A percentile compares a stretch with the other conserved stretches of the same genome.
Conservation (phyloP, 164 flowering plant species). For the Vitis riparia region DNA sequence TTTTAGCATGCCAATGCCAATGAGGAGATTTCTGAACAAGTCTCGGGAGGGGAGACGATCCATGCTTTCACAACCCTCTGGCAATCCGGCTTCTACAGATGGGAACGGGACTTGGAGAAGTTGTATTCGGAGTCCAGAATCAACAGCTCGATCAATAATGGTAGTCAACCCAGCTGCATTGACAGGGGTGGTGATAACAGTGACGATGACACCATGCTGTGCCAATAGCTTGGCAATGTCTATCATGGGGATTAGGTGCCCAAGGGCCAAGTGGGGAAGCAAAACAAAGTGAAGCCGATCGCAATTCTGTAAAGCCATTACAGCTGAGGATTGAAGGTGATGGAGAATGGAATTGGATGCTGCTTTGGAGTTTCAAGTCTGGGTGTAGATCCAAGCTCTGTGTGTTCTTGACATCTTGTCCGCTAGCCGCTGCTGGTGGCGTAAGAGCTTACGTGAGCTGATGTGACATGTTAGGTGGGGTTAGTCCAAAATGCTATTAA, state of each 20-base stretch:
- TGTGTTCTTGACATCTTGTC: too few species aligned
- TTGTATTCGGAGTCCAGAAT: neutral
- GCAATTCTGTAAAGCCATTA: too few species aligned
- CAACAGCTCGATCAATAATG: neutral
- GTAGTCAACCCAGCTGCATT: constrained; percentile 30
- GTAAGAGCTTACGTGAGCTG: too few species aligned
- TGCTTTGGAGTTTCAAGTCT: too few species aligned
- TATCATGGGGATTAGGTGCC: constrained; percentile 50
- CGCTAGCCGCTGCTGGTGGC: too few species aligned
- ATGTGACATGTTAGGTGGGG: too few species aligned
- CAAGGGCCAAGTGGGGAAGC: constrained; percentile 43
- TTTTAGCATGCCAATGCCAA: constrained; percentile 2
- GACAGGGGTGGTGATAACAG: constrained; percentile 53
- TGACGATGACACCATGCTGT: constrained; percentile 29
- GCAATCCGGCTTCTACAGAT: constrained; percentile 14
- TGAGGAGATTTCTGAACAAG: neutral
- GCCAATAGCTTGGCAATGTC: constrained; percentile 61
- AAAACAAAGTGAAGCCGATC: constrained; percentile 26
- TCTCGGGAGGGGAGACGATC: neutral
- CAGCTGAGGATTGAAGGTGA: too few species aligned
- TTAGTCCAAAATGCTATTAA: too few species aligned
- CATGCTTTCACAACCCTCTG: constrained; percentile 15
- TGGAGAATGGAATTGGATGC: too few species aligned
- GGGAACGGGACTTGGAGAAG: constrained; percentile 1
- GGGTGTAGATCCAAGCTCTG: too few species aligned